Conservation (phyloP, 495 filamentous ascomycete genomes). For the Aspergillus bertholletiae region DNA sequence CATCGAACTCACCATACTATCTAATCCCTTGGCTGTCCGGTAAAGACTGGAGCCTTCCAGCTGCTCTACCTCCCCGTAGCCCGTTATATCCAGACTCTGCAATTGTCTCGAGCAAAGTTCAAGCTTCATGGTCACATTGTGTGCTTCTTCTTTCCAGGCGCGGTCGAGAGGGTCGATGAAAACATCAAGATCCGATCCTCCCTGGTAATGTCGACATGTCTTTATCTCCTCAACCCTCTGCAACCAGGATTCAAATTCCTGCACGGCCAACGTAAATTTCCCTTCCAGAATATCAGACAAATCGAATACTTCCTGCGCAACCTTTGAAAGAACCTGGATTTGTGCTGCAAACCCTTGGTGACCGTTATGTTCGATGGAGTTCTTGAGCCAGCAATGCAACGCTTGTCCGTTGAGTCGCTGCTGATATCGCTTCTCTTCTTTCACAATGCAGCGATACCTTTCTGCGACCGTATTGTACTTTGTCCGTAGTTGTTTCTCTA, state of each 20-base stretch:
- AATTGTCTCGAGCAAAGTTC: conserved; percentile 38
- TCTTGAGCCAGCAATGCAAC: conserved; percentile 36
- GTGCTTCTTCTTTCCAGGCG: conserved; percentile 40
- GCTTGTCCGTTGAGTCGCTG: conserved; percentile 38
- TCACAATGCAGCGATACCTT: conserved; percentile 30
- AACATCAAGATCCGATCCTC: conserved; percentile 9
- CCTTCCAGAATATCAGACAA: conserved; percentile 25
- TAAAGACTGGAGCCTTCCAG: conserved; percentile 32
- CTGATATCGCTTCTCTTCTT: conserved; percentile 37
- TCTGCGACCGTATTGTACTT: conserved; percentile 37
- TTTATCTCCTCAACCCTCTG: conserved; percentile 29
- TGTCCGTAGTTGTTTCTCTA: conserved; percentile 30
- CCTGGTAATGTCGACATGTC: conserved; percentile 12
- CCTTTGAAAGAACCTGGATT: conserved; percentile 40
- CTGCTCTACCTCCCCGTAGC: conserved; percentile 29
- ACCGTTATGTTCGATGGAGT: conserved; percentile 26
- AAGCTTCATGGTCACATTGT: conserved; percentile 33
- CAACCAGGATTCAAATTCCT: conserved; percentile 46
- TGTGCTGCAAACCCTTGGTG: conserved; percentile 34
- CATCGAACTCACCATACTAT: conserved; percentile 36
- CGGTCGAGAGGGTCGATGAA: conserved; percentile 43
- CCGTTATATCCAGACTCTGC: conserved; percentile 34
- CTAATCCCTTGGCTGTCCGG: conserved; percentile 25
- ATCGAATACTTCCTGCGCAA: conserved; percentile 41
- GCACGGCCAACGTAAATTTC: conserved; percentile 29